These are phyloP conservation scores for Fusarium pseudocircinatum DNA, from an alignment of 2,329 filamentous ascomycete species.

Conservation along the genomic window DNA sequence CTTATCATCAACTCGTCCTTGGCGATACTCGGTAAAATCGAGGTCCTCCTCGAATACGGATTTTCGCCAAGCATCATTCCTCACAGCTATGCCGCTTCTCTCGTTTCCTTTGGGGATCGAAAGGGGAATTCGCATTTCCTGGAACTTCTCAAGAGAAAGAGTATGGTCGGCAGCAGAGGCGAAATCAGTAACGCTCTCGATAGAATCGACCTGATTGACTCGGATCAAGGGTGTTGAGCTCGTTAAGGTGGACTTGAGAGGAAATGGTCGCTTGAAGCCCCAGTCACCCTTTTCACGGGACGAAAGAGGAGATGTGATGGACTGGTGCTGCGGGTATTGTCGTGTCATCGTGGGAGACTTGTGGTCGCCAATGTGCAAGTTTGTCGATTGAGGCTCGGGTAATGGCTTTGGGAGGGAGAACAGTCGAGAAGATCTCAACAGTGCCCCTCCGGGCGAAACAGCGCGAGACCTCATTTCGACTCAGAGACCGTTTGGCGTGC, in stretches of 20 bases:
- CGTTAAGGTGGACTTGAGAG: conserved; percentile 76
- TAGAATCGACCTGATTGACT: conserved; percentile 81
- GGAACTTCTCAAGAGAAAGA: conserved; percentile 84
- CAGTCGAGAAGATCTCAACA: conserved; percentile 87
- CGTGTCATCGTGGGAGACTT: conserved; percentile 66
- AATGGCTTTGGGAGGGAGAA: conserved; percentile 87
- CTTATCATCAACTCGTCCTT: conserved; percentile 53
- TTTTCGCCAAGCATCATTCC: conserved; percentile 46
- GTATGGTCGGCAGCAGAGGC: conserved; percentile 83
- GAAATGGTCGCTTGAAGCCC: conserved; percentile 89
- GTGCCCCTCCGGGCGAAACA: conserved; percentile 70
- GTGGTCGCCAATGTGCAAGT: conserved; percentile 47
- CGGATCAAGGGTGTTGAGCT: conserved; percentile 80
- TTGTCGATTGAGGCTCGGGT: conserved; percentile 66
- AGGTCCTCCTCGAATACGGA: conserved; percentile 69
- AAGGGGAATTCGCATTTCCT: conserved; percentile 80
- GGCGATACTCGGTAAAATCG: conserved; percentile 60
- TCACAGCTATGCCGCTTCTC: conserved; percentile 24
- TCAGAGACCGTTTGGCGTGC: conserved; percentile 41
- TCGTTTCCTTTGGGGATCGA: conserved; percentile 57
- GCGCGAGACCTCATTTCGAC: conserved; percentile 47
- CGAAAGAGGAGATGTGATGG: conserved; percentile 79
- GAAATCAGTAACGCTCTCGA: conserved; percentile 91
- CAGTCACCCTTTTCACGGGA: conserved; percentile 85
- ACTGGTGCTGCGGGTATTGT: conserved; percentile 82